Evolutionary conservation across 192 early-diverging fungal genomes (phyloP).

Genomic region (Glomus cerebriforme): DNA sequence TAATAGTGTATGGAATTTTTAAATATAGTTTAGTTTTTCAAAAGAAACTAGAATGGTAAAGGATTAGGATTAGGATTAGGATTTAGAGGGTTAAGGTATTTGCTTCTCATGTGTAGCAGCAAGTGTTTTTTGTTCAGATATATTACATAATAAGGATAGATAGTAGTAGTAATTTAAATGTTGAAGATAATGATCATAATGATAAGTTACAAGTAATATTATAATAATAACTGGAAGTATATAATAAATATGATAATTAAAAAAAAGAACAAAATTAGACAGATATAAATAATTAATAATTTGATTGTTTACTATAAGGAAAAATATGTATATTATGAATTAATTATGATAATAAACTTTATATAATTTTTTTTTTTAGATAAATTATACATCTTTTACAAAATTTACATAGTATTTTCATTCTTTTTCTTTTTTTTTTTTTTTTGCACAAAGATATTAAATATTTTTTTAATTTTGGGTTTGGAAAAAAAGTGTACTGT

Average conservation of each 20-base stretch:
- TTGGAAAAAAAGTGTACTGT: too few relatives aligned
- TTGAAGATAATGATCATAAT: not conserved
- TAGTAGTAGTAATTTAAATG: not conserved
- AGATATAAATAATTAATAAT: not conserved
- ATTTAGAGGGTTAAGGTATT: too few relatives aligned
- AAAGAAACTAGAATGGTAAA: too few relatives aligned
- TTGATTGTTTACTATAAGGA: not conserved
- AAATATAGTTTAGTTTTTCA: constrained; percentile 15
- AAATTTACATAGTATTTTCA: constrained; percentile 3
- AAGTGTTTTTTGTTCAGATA: not conserved
- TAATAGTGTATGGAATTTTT: constrained; percentile 16
- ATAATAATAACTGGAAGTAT: not conserved
- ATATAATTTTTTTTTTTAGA: not conserved
- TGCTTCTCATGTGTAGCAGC: too few relatives aligned
- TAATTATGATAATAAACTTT: not conserved
- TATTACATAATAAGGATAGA: constrained; percentile 4
- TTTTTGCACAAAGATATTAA: not conserved
- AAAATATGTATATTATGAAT: not conserved
- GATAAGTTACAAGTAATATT: not conserved
- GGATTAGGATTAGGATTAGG: too few relatives aligned
- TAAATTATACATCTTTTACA: not conserved
- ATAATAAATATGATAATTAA: constrained; percentile 1
- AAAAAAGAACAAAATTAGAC: not conserved
- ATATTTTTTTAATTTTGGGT: not conserved
- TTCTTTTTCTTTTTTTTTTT: constrained; percentile 3